phyloP scores from a whole-genome alignment of 1,284 basidiomycete genomes.

The Apiotrichum sp. region DNA sequence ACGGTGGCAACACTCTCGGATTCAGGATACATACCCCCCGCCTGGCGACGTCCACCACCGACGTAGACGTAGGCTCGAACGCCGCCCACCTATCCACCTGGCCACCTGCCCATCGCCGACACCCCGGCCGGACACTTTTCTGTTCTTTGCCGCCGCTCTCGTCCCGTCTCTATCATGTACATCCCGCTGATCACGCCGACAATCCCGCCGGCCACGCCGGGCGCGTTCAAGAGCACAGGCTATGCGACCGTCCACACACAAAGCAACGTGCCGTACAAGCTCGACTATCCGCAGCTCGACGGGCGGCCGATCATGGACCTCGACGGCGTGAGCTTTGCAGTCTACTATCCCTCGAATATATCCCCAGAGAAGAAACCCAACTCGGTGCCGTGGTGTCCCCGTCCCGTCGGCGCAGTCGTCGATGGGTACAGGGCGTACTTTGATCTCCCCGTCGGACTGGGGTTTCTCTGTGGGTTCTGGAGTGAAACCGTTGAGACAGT shows the following conservation, averaged over 20 bases:
- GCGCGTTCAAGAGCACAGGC: background rate
- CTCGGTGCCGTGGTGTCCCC: background rate
- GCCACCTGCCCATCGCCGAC: too few species aligned
- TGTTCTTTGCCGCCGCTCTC: too few species aligned
- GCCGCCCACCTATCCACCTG: too few species aligned
- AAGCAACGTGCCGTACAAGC: background rate
- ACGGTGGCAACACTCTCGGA: too few species aligned
- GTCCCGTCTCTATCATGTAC: background rate
- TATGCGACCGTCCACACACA: constrained; percentile 1
- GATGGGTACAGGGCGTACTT: constrained; percentile 1
- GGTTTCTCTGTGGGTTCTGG: too few species aligned
- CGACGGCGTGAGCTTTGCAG: background rate
- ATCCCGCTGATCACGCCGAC: constrained; percentile 1
- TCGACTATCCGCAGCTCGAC: background rate
- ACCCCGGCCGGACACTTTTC: too few species aligned
- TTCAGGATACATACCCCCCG: too few species aligned
- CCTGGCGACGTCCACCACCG: too few species aligned
- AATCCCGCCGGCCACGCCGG: background rate
- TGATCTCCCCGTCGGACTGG: background rate
- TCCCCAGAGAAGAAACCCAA: too few species aligned
- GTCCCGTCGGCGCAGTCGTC: background rate
- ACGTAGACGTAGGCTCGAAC: too few species aligned
- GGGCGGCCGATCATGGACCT: background rate
- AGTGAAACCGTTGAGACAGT: too few species aligned
- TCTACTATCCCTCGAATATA: background rate